Conservation (phyloP, 192 early-diverging fungal species). For the Anaeromyces robustus region DNA sequence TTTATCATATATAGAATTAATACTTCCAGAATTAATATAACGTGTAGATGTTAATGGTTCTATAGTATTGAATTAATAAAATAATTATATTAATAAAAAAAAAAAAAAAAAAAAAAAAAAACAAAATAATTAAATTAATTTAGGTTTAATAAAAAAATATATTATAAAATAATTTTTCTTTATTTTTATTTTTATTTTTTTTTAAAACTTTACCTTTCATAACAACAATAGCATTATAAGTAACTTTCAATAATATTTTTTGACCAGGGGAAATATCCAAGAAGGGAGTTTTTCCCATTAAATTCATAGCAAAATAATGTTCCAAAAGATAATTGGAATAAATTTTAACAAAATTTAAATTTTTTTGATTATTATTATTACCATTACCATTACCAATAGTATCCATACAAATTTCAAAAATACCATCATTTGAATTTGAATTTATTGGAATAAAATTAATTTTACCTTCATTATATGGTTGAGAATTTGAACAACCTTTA, state of each 20-base stretch:
- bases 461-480: neutral
- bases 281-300: neutral
- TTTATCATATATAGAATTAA: neutral
- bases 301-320: neutral
- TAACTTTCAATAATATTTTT: neutral
- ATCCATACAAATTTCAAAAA: neutral
- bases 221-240: neutral
- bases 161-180: too few species aligned
- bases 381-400: neutral
- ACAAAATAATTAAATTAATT: too few species aligned
- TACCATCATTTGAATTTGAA: neutral
- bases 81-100: too few species aligned
- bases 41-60: neutral
- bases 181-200: too few species aligned
- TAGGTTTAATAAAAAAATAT: too few species aligned
- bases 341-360: neutral
- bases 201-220: neutral
- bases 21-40: neutral
- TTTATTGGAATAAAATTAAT: neutral
- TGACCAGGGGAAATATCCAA: neutral
- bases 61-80: too few species aligned
- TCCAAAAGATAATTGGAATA: neutral
- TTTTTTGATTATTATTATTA: too few species aligned
- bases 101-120: too few species aligned
- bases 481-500: neutral